phyloP scores from a whole-genome alignment of 106 monocot species.

The Platanthera guangdongensis region DNA sequence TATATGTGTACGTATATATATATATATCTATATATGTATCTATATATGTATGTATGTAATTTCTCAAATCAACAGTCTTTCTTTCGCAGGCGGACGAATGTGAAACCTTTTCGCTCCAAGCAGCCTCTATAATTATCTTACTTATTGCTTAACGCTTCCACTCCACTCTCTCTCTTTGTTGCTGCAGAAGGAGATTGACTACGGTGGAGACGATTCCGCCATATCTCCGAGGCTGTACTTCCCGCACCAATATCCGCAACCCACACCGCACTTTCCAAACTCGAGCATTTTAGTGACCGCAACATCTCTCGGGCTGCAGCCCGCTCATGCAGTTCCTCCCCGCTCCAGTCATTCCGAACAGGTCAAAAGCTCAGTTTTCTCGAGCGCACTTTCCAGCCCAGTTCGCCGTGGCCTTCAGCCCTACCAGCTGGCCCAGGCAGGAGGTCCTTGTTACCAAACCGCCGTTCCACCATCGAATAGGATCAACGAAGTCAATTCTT shows the following conservation, averaged over 20 bases:
- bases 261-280: constrained; percentile 15
- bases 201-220: constrained; percentile 37
- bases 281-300: constrained; percentile 12
- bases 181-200: constrained; percentile 51
- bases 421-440: constrained; percentile 33
- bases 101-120: background rate
- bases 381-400: constrained; percentile 52
- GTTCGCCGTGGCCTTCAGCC: constrained; percentile 33
- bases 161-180: background rate
- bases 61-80: too few species aligned
- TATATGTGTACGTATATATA: too few species aligned
- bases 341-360: constrained; percentile 28
- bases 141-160: background rate
- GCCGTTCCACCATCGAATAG: constrained; percentile 1
- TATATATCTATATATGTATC: too few species aligned
- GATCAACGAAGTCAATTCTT: constrained; percentile 7
- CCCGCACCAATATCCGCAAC: constrained; percentile 19
- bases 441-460: constrained; percentile 14
- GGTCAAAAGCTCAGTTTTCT: constrained; percentile 44
- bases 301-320: constrained; percentile 9
- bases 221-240: constrained; percentile 26
- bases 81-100: background rate
- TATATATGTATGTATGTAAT: too few species aligned
- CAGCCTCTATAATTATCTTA: background rate
- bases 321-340: constrained; percentile 12